Percentiles rank a stretch among this genome's conserved stretches.
These are phyloP conservation scores for Chlorella sorokiniana DNA, from an alignment of 139 green algal genomes.

Conservation along the genomic window DNA sequence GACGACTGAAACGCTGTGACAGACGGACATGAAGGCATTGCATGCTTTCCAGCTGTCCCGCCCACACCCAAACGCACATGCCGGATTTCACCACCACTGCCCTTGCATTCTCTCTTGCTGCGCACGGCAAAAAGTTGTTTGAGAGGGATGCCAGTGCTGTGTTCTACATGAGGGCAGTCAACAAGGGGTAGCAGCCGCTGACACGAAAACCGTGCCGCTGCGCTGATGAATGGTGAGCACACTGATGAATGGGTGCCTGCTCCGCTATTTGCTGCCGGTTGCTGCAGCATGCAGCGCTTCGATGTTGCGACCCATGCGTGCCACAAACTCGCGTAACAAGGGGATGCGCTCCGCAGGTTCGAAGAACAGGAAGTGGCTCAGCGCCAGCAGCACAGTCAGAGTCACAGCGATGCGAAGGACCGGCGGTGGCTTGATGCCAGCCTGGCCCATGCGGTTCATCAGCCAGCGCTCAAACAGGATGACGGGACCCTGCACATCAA, in stretches of 20 bases:
- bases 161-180: no score
- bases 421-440: neutral
- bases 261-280: no score
- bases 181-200: neutral
- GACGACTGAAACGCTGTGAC: no score
- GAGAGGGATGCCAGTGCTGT: no score
- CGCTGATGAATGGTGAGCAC: neutral
- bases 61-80: no score
- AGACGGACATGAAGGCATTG: no score
- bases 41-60: no score
- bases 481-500: neutral
- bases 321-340: neutral
- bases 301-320: neutral
- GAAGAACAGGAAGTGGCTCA: conserved; percentile 18
- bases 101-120: no score
- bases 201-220: no score
- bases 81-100: no score
- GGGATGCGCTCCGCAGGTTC: conserved; percentile 6
- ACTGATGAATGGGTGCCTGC: no score
- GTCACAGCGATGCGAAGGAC: neutral
- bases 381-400: conserved; percentile 2
- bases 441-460: neutral
- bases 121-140: no score
- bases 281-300: neutral
- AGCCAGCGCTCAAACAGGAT: conserved; percentile 24